A percentile compares a stretch with the other conserved stretches of the same genome.
These are phyloP conservation scores for Ormosia semicastrata DNA, from an alignment of 306 rosid species.

Conservation along the genomic window DNA sequence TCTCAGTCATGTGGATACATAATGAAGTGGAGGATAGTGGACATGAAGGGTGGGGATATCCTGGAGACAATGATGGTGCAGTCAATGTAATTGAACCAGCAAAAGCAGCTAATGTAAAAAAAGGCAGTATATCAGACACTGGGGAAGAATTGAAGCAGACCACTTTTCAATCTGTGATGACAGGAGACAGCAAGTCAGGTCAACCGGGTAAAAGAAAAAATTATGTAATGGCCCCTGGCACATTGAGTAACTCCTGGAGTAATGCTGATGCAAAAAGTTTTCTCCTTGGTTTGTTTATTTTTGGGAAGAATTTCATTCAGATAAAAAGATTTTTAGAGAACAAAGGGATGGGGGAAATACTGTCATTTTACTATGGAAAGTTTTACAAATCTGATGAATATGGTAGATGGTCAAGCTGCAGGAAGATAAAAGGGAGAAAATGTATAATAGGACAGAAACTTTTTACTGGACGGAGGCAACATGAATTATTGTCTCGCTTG, in stretches of 20 bases:
- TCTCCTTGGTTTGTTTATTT: slow-evolving; percentile 72
- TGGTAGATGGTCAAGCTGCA: slow-evolving; percentile 64
- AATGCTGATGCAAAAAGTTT: slow-evolving; percentile 59
- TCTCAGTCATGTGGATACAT: slow-evolving; percentile 45
- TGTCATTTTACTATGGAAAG: slow-evolving; percentile 72
- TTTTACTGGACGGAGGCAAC: slow-evolving; percentile 66
- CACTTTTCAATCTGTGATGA: slow-evolving; percentile 16
- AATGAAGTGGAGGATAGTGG: slow-evolving; percentile 29
- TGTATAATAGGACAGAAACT: slow-evolving; percentile 54
- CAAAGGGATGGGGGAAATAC: slow-evolving; percentile 61
- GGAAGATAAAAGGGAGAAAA: slow-evolving; percentile 58
- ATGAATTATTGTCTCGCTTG: slow-evolving; percentile 66
- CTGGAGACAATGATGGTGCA: slow-evolving; percentile 28
- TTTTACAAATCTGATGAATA: slow-evolving; percentile 64
- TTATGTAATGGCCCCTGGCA: slow-evolving; percentile 40
- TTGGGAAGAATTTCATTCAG: slow-evolving; percentile 66
- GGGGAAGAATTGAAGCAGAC: slow-evolving; percentile 19
- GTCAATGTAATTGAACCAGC: slow-evolving; percentile 17
- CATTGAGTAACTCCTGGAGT: slow-evolving; percentile 52
- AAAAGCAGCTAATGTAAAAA: slow-evolving; percentile 35
- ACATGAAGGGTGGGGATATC: slow-evolving; percentile 21
- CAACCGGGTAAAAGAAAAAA: slow-evolving; percentile 21
- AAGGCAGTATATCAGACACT: slow-evolving; percentile 6
- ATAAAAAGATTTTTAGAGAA: slow-evolving; percentile 56
- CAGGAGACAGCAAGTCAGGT: slow-evolving; percentile 15